Base-by-base conservation (phyloP, 148 eudicot genomes). In the Chenopodium album region DNA sequence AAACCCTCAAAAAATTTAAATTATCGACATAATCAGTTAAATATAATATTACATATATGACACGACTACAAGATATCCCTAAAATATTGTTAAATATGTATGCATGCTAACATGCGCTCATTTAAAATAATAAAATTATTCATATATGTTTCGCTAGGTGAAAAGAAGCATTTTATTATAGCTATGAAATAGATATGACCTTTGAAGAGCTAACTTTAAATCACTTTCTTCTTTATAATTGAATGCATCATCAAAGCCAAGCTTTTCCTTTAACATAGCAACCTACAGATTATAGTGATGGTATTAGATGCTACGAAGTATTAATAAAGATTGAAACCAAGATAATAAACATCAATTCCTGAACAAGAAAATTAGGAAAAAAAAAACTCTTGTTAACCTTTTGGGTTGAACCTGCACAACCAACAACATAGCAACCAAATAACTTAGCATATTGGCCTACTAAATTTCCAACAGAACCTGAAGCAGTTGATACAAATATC, bases 401-500 rank as follows among this genome's bases (percentile, higher is more conserved):
- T 79, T 89, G 28, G 12, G 79, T 19, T 73, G 82, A 80, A 37
- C 96, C 93, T 28, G 96, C 90, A 59, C 92, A 85, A 52, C 94
- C 97, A 23, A 92, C 97, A 59, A 91, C 97, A 63, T 87, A 85
- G 72, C 94, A 92, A 16, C 94, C 92, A 29, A 76, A 79, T 52
- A 87, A 84, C 81, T 92, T 92, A 0, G 97, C 97, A 73, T 84
- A 92, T 48, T 91, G 96, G 16, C 96, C 92, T 5, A 92, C 96
- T 47, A 90, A 71, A 85, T 87, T 80, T n/a, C 90, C 97, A 2
- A 88, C 90, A 11, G 94, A 87, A 28, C 97, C 97, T 65, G 90
- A 81, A 70, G 97, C 94, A 79, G 91, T 85, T 37, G 96, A 91
- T n/a, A 92, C 91, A 78, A 92, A 89, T 37, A 92, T 84, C 64